Base-by-base conservation (phyloP, 1,284 basidiomycete species). In the Naganishia sp. region DNA sequence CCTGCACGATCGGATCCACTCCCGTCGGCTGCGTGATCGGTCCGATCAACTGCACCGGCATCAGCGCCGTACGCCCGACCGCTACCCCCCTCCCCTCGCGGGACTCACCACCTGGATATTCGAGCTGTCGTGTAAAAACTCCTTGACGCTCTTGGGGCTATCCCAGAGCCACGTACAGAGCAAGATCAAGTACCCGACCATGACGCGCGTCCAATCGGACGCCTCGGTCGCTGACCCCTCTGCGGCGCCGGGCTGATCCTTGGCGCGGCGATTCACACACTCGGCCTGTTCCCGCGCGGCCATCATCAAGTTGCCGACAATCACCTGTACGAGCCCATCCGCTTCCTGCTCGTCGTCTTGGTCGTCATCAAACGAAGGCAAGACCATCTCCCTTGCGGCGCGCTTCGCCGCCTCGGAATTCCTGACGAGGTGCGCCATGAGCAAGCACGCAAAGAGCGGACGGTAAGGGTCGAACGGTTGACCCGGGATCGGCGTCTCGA, bases 151-250 rank as follows among this genome's bases (percentile, higher is more conserved):
- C 62, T 84, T 84, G 0, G 93, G 88, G 70, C 94, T 93, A 72
- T 98, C 94, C 93, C 94, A 97, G n/a, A 97, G 82, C 95, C 95
- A 99, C 62, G 92, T 90, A 18, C 86, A 84, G 23, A 99, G 82
- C 53, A 96, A 79, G 46, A 87, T 85, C 49, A 98, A 82, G 76
- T 97, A 95, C 1, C 88, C 90, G 6, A 92, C 87, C 74, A 94
- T 88, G 66, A 97, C 82, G 67, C 92, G 84, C 70, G 93, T 92
- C 93, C 94, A 98, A 72, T 94, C 92, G 63, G 78, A 75, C 51
- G 76, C 78, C 43, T 70, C 63, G 63, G 63, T 68, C 15, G 69
- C 18, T 10, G 23, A 25, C 1, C 28, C 13, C 42, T 42, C 35
- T 11, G 56, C 47, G 15, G 65, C 65, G 0, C 67, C 66, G 47